Base-by-base conservation (phyloP, 2,329 filamentous ascomycete genomes). In the Colletotrichum sp. region DNA sequence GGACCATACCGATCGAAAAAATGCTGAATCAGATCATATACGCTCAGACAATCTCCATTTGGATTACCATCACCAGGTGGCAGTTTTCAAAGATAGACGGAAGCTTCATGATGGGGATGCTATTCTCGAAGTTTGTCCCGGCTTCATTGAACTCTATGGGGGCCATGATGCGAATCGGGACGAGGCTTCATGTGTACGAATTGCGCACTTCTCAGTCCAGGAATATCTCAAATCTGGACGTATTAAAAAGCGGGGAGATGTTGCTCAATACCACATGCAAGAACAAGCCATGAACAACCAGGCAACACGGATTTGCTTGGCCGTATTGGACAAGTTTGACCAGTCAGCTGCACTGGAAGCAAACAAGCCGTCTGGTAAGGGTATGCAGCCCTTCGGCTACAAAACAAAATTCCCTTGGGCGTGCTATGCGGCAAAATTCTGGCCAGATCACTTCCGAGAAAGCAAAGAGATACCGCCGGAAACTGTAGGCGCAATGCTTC, bases 101-200 rank as follows among this genome's bases (percentile, higher is more conserved):
- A 57, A 1, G 7, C 3, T 59, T 8, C 9, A 57, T 1, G 22
- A 57, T 36, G 12, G 5, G 0, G 65, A 27, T 57, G 28, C 28
- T 27, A 13, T 68, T 6, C 13, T n/a, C 0, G 30, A 39, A n/a
- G 6, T 68, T 4, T 68, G 48, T 2, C 65, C 65, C 0, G 48
- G 65, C 1, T 39, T 68, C 6, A 27, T 59, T 19, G 30, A 68
- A 13, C 25, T 25, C 1, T 8, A 44, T 12, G 8, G 2, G 3
- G 0, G 5, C 15, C 7, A 12, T 11, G 9, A 39, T 3, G 12
- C 6, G 28, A 27, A 22, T 2, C 1, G 1, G 15, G 4, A 39
- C 0, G 0, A 25, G 22, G 6, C 13, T 2, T 3, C 0, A 8
- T 16, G 0, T 0, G 15, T 28, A 19, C 28, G 28, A 1, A 28